Evolutionary conservation across 768 basidiomycete genomes (phyloP).

Genomic region (Boletus rubroflammeus): DNA sequence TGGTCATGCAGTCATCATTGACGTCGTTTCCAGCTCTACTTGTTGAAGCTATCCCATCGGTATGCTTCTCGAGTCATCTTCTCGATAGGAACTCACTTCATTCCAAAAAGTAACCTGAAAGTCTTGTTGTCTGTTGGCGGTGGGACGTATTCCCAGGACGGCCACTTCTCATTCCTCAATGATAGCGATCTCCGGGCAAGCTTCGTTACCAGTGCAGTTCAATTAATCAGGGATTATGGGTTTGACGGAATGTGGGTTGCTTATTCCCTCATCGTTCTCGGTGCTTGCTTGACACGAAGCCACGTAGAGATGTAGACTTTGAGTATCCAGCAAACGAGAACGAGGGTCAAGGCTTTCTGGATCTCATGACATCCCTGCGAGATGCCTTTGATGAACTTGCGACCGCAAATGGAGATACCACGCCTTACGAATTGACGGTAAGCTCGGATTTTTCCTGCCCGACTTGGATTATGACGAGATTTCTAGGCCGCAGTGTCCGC

Average conservation of each 20-base stretch:
- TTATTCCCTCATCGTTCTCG: background rate
- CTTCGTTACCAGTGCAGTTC: conserved; percentile 60
- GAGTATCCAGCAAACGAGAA: conserved; percentile 63
- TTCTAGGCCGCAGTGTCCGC: conserved; percentile 56
- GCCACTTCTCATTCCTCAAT: conserved; percentile 66
- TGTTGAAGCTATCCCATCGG: conserved; percentile 59
- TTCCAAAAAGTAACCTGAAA: conserved; percentile 40
- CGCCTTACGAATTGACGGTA: conserved; percentile 56
- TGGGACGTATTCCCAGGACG: conserved; percentile 68
- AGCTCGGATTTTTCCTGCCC: background rate
- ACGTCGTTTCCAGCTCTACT: conserved; percentile 33
- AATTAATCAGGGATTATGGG: conserved; percentile 68
- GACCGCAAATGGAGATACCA: conserved; percentile 54
- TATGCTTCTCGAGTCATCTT: conserved; percentile 1
- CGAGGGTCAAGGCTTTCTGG: conserved; percentile 65
- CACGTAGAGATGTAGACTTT: conserved; percentile 66
- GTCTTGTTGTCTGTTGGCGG: conserved; percentile 54
- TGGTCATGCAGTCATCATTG: background rate
- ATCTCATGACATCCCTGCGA: conserved; percentile 60
- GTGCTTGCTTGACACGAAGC: background rate
- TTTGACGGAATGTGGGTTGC: conserved; percentile 68
- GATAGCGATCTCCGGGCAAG: conserved; percentile 45
- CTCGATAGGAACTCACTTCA: background rate
- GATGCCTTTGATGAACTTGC: conserved; percentile 59
- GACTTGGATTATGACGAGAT: background rate